These are phyloP conservation scores for Pseudogymnoascus sp. DNA, from an alignment of 2,329 filamentous ascomycete genomes.

Conservation along the genomic window DNA sequence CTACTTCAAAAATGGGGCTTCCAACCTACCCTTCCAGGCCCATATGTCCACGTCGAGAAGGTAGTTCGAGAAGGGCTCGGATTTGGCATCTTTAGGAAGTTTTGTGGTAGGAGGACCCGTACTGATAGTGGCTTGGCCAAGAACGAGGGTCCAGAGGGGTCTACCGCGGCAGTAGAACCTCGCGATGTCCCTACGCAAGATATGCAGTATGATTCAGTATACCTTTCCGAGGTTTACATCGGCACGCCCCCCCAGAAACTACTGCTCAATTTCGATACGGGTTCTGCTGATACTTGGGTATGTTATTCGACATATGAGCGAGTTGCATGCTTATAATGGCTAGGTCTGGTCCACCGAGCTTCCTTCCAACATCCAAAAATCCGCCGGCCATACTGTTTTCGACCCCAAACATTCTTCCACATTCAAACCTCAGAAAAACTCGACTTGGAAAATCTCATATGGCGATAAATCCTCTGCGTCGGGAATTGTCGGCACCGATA, in stretches of 20 bases:
- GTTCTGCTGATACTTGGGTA: slow-evolving; percentile 63
- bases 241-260: slow-evolving; percentile 57
- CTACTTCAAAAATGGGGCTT: slow-evolving; percentile 55
- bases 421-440: slow-evolving; percentile 41
- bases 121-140: slow-evolving; percentile 42
- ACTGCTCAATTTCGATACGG: slow-evolving; percentile 61
- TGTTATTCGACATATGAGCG: slow-evolving; percentile 16
- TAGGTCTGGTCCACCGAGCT: slow-evolving; percentile 50
- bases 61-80: slow-evolving; percentile 32
- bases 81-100: slow-evolving; percentile 39
- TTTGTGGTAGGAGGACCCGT: slow-evolving; percentile 42
- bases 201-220: slow-evolving; percentile 58
- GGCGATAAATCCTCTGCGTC: slow-evolving; percentile 60
- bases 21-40: slow-evolving; percentile 52
- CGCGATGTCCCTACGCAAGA: slow-evolving; percentile 52
- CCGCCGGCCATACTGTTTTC: slow-evolving; percentile 45
- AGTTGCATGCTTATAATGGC: not conserved
- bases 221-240: slow-evolving; percentile 55
- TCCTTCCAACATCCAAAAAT: slow-evolving; percentile 27
- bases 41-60: slow-evolving; percentile 45
- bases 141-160: slow-evolving; percentile 29
- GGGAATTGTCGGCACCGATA: slow-evolving; percentile 57
- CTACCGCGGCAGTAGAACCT: slow-evolving; percentile 27
- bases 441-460: slow-evolving; percentile 58
- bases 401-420: slow-evolving; percentile 53